Percentiles rank a stretch among this genome's conserved stretches.
phyloP scores from a whole-genome alignment of 2,329 filamentous ascomycete genomes.

The Epichloe hybrida region DNA sequence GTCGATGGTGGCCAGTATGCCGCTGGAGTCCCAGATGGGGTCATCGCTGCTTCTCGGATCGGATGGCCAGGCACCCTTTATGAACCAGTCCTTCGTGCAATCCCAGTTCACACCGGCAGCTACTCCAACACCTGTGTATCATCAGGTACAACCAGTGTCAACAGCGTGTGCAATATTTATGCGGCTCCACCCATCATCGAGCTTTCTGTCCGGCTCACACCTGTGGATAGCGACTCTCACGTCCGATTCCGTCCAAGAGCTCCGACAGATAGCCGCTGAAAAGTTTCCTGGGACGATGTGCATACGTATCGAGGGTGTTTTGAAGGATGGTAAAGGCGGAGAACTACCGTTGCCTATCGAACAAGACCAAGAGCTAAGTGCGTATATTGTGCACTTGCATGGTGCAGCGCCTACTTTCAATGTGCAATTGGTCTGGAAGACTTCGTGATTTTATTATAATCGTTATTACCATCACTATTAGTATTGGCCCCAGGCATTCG shows the following conservation, averaged over 20 bases:
- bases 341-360: conserved; percentile 54
- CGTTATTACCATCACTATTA: not conserved
- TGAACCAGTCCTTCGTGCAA: conserved; percentile 19
- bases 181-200: conserved; percentile 50
- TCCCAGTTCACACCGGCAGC: conserved; percentile 15
- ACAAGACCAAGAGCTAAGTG: conserved; percentile 56
- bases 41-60: conserved; percentile 26
- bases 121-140: conserved; percentile 13
- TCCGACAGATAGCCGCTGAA: conserved; percentile 45
- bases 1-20: conserved; percentile 10
- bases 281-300: conserved; percentile 49
- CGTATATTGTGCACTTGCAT: conserved; percentile 54
- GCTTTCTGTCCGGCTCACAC: conserved; percentile 32
- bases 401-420: conserved; percentile 29
- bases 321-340: conserved; percentile 43
- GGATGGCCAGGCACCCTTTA: conserved; percentile 23
- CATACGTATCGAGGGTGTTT: conserved; percentile 50
- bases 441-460: conserved; percentile 7
- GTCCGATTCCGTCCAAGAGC: conserved; percentile 43
- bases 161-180: conserved; percentile 47
- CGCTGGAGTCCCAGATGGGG: conserved; percentile 22
- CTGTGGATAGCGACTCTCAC: conserved; percentile 56
- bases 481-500: not conserved
- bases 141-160: conserved; percentile 10
- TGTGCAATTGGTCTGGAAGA: conserved; percentile 25